Evolutionary conservation across 2,329 filamentous ascomycete species (phyloP).

Genomic region (Fusarium buharicum): DNA sequence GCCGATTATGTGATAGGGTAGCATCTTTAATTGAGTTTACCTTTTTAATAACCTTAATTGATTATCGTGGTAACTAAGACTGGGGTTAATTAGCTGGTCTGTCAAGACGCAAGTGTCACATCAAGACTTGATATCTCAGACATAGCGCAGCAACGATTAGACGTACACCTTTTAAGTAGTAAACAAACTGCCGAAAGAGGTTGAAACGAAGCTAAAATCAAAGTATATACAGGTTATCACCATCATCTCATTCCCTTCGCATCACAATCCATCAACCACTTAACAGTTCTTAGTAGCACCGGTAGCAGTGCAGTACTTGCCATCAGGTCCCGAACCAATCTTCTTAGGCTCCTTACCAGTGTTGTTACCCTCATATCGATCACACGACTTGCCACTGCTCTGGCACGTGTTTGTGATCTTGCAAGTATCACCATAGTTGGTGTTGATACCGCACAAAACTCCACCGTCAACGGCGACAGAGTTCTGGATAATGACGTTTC

Average conservation of each 20-base stretch:
- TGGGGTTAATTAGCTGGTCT: no score
- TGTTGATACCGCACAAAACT: constrained; percentile 43
- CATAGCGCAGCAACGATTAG: no score
- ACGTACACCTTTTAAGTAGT: no score
- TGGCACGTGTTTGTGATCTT: constrained; percentile 40
- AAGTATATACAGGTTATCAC: not conserved
- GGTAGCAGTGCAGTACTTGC: constrained; percentile 30
- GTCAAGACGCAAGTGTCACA: no score
- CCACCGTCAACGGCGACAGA: constrained; percentile 38
- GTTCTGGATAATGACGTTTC: constrained; percentile 36
- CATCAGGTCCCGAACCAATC: constrained; percentile 41
- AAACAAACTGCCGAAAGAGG: no score
- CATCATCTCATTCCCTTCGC: not conserved
- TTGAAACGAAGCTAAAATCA: not conserved
- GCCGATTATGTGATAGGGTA: not conserved
- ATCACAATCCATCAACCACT: constrained; percentile 5
- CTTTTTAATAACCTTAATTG: no score
- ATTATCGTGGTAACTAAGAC: no score
- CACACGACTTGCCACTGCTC: constrained; percentile 38
- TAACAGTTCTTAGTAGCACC: constrained; percentile 31
- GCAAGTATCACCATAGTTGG: constrained; percentile 44
- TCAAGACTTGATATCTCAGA: no score
- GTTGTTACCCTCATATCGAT: constrained; percentile 36
- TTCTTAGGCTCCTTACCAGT: constrained; percentile 39
- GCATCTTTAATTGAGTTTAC: not conserved